Evolutionary conservation across 768 basidiomycete genomes (phyloP), one percentile per base, ranked within the genome.

Genomic region (Pisolithus marmoratus): DNA sequence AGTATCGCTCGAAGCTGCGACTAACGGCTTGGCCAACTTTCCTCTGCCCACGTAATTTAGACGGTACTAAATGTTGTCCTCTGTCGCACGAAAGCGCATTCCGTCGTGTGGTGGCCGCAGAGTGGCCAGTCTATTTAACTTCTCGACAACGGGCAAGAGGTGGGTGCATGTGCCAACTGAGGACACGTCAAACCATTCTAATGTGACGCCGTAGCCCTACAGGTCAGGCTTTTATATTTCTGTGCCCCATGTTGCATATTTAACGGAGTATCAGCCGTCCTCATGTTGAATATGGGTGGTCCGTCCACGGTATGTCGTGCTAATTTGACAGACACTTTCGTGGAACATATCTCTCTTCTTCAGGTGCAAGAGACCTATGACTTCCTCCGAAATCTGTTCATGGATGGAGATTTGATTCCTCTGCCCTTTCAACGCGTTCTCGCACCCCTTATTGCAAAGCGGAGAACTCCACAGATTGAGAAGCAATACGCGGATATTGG

Each of bases 261-360:
- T 48, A 31, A 58, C 50, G 42, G 29, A 45, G 78, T 44, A 2
- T 19, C 50, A 83, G 95, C 89, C 36, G 80, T 98, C 56, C 93
- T 99, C 38, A 90, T 99, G 88, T 75, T 99, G 73, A 99, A 98
- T 70, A 99, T 99, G 96, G 96, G 96, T 41, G 96, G 96, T 2
- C 96, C 95, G 22, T 81, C 89, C 47, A 94, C 92, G 52, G 92
- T 93, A 63, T 60, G 82, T 72, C 36, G 34, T 46, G 44, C n/a
- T 26, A 37, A 46, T 23, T 42, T 22, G 14, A 1, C 24, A 15
- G 19, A 38, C 23, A 6, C 38, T 4, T 46, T 55, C 50, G 55
- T 48, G 58, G 7, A 24, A 31, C 14, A 38, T 24, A 36, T 9
- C 12, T 49, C 14, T 14, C 43, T 46, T 60, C 14, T 14, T 17